Base-by-base conservation (phyloP, 306 rosid species). In the Macrotyloma uniflorum region DNA sequence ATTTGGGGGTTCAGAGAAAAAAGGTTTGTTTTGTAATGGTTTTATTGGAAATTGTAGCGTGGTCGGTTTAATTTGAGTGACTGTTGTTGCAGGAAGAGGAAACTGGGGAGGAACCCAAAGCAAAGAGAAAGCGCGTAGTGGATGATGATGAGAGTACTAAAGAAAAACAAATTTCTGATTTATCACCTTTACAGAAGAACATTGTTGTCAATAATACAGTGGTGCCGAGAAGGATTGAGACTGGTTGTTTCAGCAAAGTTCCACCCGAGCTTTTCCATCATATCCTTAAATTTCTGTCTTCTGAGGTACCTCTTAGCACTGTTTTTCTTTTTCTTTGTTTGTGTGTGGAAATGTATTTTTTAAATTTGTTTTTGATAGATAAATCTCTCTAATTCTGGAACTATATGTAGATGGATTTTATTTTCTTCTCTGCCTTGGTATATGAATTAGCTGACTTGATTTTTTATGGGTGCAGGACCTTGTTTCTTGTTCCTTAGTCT, bases 241-340 rank as follows among this genome's bases (percentile, higher is more conserved):
- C 88, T 5, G 98, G 93, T 46, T 63, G 77, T 79, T 82, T 95
- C 85, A 87, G 87, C 84, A 85, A 87, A 86, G 51, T 95, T 58
- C 98, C 98, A 12, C 85, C 93, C 3, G 98, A 95, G 80, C 89
- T 95, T 77, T 91, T 86, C 65, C 92, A 78, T 79, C 86, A 92
- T 70, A 89, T 95, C 75, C 97, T 95, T 65, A 95, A 89, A 79
- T 95, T 95, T 85, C 90, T 95, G 46, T 91, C 98, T 33, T 91
- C 98, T 0, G 98, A 92, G 92, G 97, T 92, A 30, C 2, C 65
- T 51, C 79, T 61, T 22, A 53, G 2, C 1, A 11, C 14, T 14
- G 13, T 16, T 36, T 47, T 76, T 6, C 2, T 58, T 28, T 53
- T 18, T 12, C 2, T 45, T 18, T 50, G 12, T n/a, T n/a, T 24